Base-by-base conservation (phyloP, 495 filamentous ascomycete species). In the Ramalina peruviana region DNA sequence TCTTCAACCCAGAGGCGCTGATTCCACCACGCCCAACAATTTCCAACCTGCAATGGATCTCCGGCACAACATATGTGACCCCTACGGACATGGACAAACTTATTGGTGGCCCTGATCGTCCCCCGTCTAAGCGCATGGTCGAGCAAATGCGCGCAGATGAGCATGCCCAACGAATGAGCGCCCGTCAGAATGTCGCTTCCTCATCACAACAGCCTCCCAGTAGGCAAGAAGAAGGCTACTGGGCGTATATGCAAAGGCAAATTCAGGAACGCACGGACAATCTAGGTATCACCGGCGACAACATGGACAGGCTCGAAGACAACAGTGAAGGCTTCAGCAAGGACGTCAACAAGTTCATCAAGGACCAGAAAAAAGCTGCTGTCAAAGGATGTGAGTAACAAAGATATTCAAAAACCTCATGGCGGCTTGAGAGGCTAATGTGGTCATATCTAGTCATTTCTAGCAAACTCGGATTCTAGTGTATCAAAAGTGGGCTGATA, bases 21-120 rank as follows among this genome's bases (percentile, higher is more conserved):
- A 71, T 83, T 15, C 92, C 90, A 3, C 72, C 85, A 13, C 76
- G 92, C 27, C 93, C 92, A n/a, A 94, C 89, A 1, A 98, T 98
- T 42, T 89, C 85, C 9, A 95, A 92, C 54, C 60, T 98, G 19
- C 86, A 95, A 63, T 98, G 92, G 92, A 86, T 98, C 37, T 81
- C 88, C 0, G 93, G 92, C 1, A 96, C 93, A 12, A 90, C 95
- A 64, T 85, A 94, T 53, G 72, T 98, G 33, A 85, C 85, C 16
- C 82, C 86, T 13, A 70, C 81, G n/a, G 93, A 98, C 61, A 78
- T 98, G 67, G 92, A 97, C 55, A 62, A 93, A 7, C 65, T 97
- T 36, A 92, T 98, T 52, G 88, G 92, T 30, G 92, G 92, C 0
- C 81, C 87, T 26, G 80, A 88, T 54, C 76, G 92, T 11, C 92